Conservation (phyloP, 208 protist genomes). For the Trypanosoma congolense region DNA sequence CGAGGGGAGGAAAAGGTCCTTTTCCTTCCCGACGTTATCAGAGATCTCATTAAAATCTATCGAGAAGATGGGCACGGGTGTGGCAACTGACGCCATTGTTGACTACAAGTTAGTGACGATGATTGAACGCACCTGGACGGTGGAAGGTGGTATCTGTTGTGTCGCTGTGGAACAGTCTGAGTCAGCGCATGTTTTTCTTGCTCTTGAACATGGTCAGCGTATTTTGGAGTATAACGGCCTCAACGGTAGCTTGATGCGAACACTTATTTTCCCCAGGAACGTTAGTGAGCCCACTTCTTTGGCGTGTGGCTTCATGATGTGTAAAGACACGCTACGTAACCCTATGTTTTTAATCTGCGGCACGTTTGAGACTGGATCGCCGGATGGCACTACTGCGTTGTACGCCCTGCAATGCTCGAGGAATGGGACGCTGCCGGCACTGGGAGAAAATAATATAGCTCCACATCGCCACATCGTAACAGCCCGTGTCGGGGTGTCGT, state of each 20-base stretch:
- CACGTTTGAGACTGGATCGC: slow-evolving; percentile 21
- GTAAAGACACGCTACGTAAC: not conserved
- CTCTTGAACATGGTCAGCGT: slow-evolving; percentile 33
- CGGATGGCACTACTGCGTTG: slow-evolving; percentile 20
- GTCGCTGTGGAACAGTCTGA: slow-evolving; percentile 39
- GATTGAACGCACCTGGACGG: slow-evolving; percentile 34
- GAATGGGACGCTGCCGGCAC: not conserved
- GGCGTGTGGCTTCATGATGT: slow-evolving; percentile 1
- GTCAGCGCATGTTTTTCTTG: slow-evolving; percentile 44
- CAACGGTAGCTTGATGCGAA: slow-evolving; percentile 35
- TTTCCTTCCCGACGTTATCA: not conserved
- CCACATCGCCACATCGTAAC: slow-evolving; percentile 20
- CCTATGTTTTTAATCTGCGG: slow-evolving; percentile 16
- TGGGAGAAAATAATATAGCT: not conserved
- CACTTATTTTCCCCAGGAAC: slow-evolving; percentile 34
- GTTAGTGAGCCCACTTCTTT: slow-evolving; percentile 35
- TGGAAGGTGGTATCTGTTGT: slow-evolving; percentile 49
- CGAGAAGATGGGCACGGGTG: not conserved
- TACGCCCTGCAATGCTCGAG: slow-evolving; percentile 2
- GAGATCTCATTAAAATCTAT: not conserved
- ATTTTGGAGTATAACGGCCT: slow-evolving; percentile 78
- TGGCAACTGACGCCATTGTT: not conserved
- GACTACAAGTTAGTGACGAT: slow-evolving; percentile 5
- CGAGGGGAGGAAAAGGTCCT: not conserved
- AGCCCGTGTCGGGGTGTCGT: slow-evolving; percentile 17